Conservation (phyloP, 371 early-diverging fungal genomes). For the Blakeslea trispora region DNA sequence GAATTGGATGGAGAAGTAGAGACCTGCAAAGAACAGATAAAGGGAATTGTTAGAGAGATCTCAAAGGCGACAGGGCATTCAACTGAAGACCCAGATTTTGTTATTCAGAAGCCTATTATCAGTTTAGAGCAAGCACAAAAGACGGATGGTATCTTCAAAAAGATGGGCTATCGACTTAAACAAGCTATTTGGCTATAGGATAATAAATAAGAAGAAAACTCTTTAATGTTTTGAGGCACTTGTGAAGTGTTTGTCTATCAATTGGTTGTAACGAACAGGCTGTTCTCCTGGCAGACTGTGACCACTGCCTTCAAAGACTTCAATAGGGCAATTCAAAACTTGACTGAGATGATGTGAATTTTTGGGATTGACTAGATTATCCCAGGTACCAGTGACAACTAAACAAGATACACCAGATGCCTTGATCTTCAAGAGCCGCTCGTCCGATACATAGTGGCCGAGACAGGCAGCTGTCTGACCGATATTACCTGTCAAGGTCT, state of each 20-base stretch:
- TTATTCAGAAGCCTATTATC: slow-evolving; percentile 41
- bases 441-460: slow-evolving; percentile 31
- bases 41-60: slow-evolving; percentile 33
- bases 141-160: slow-evolving; percentile 45
- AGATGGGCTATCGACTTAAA: slow-evolving; percentile 47
- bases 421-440: slow-evolving; percentile 19
- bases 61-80: slow-evolving; percentile 24
- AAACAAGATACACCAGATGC: slow-evolving; percentile 15
- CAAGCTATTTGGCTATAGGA: slow-evolving; percentile 49
- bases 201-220: slow-evolving; percentile 11
- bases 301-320: slow-evolving; percentile 31
- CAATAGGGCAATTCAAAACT: slow-evolving; percentile 14
- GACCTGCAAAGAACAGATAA: slow-evolving; percentile 40
- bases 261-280: slow-evolving; percentile 22
- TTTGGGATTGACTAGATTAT: slow-evolving; percentile 25
- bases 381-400: slow-evolving; percentile 33
- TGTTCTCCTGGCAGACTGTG: slow-evolving; percentile 28
- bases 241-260: slow-evolving; percentile 27
- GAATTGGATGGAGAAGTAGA: slow-evolving; percentile 40
- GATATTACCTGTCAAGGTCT: slow-evolving; percentile 25
- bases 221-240: slow-evolving; percentile 5
- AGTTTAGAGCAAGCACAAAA: slow-evolving; percentile 49
- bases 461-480: slow-evolving; percentile 29
- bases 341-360: slow-evolving; percentile 25
- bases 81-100: slow-evolving; percentile 21